Percentiles rank a stretch among this genome's conserved stretches.
phyloP scores from a whole-genome alignment of 1,284 basidiomycete species.

The Termitomyces sp. region DNA sequence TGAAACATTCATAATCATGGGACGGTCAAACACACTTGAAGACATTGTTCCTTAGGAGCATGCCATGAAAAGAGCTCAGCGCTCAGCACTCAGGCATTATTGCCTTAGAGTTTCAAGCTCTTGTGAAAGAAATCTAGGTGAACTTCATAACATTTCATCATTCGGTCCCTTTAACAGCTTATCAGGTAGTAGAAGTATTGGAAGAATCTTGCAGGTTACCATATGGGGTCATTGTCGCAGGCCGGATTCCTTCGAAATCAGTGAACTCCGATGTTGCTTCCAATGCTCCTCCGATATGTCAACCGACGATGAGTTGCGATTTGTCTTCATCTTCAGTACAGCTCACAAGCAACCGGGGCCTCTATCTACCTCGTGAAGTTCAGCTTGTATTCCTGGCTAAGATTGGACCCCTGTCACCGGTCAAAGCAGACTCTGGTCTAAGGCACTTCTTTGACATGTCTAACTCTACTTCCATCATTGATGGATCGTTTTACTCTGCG shows the following conservation, averaged over 20 bases:
- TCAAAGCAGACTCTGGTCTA: conserved; percentile 5
- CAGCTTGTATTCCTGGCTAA: neutral
- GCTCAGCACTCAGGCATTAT: neutral
- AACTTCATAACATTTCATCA: neutral
- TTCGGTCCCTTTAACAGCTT: too few relatives aligned
- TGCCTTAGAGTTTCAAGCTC: too few relatives aligned
- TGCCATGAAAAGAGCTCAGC: neutral
- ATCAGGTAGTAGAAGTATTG: too few relatives aligned
- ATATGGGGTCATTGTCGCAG: neutral
- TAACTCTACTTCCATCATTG: conserved; percentile 8
- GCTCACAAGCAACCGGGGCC: neutral
- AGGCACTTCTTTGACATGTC: neutral
- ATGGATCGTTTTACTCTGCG: conserved; percentile 7
- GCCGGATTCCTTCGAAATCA: neutral
- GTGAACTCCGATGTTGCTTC: neutral
- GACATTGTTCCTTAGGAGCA: neutral
- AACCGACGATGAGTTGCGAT: neutral
- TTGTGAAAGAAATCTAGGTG: neutral
- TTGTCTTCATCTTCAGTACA: neutral
- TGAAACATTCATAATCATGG: neutral
- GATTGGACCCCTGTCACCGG: conserved; percentile 8
- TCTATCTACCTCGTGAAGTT: neutral
- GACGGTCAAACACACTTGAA: neutral
- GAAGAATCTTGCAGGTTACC: neutral
- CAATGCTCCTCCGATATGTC: neutral